Conservation (phyloP, 345 rosid genomes). For the Citrus hindsii region DNA sequence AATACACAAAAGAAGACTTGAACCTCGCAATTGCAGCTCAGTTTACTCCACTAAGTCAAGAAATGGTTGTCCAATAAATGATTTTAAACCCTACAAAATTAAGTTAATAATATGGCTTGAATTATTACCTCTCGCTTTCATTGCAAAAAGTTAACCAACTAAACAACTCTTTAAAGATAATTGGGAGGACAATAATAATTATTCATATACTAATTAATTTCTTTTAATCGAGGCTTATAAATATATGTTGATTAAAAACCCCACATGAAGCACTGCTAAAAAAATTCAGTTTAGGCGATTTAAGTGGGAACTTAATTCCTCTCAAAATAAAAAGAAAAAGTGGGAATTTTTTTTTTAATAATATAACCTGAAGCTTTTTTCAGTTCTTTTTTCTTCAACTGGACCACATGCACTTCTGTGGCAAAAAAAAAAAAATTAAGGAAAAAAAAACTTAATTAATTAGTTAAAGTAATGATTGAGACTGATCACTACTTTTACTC, state of each 20-base stretch:
- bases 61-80: too few relatives aligned
- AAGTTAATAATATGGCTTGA: too few relatives aligned
- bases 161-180: too few relatives aligned
- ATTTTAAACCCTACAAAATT: too few relatives aligned
- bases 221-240: background rate
- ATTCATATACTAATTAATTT: background rate
- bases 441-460: too few relatives aligned
- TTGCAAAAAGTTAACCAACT: too few relatives aligned
- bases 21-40: too few relatives aligned
- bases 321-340: background rate
- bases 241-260: background rate
- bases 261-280: background rate
- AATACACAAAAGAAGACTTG: too few relatives aligned
- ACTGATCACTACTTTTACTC: background rate
- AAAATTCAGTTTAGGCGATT: background rate
- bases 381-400: background rate
- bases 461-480: background rate
- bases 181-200: background rate
- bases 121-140: too few relatives aligned
- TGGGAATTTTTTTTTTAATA: background rate
- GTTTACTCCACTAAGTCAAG: too few relatives aligned
- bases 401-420: background rate
- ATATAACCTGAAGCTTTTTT: background rate
- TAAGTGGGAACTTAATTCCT: background rate
- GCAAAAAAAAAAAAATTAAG: background rate